Conservation (phyloP, 805 yeast genomes). For the Spathaspora sp. region DNA sequence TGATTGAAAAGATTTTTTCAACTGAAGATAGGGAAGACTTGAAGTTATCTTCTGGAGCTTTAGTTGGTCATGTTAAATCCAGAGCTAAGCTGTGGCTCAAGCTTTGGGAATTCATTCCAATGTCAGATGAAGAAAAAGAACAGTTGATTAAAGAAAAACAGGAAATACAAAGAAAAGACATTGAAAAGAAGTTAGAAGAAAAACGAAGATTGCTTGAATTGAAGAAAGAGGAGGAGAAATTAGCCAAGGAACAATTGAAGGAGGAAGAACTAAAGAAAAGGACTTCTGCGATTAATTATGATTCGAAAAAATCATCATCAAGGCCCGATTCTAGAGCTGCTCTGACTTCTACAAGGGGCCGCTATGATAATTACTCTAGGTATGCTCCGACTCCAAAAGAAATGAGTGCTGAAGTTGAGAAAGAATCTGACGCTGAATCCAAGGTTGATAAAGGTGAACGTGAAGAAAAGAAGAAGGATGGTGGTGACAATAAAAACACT, state of each 20-base stretch:
- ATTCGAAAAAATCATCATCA: conserved; percentile 5
- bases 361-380: conserved; percentile 31
- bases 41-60: conserved; percentile 70
- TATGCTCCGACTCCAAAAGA: conserved; percentile 10
- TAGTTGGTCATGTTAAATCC: conserved; percentile 62
- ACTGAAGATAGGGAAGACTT: conserved; percentile 75
- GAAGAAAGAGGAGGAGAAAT: conserved; percentile 7
- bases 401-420: conserved; percentile 2
- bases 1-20: conserved; percentile 45
- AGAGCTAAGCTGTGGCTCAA: conserved; percentile 48
- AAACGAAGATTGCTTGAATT: conserved; percentile 5
- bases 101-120: conserved; percentile 53
- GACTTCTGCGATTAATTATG: conserved; percentile 6
- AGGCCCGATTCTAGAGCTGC: conserved; percentile 6
- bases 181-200: conserved; percentile 13
- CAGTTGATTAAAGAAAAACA: conserved; percentile 20
- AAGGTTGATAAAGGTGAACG: conserved; percentile 1
- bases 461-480: conserved; percentile 3
- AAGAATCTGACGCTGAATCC: neutral
- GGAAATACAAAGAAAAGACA: conserved; percentile 12
- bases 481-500: conserved; percentile 7
- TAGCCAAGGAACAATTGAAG: conserved; percentile 6
- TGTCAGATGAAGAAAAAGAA: conserved; percentile 41
- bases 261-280: conserved; percentile 11
- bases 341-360: conserved; percentile 10